Evolutionary conservation across 441 rosid genomes (phyloP).

Genomic region (Viola pubescens): DNA sequence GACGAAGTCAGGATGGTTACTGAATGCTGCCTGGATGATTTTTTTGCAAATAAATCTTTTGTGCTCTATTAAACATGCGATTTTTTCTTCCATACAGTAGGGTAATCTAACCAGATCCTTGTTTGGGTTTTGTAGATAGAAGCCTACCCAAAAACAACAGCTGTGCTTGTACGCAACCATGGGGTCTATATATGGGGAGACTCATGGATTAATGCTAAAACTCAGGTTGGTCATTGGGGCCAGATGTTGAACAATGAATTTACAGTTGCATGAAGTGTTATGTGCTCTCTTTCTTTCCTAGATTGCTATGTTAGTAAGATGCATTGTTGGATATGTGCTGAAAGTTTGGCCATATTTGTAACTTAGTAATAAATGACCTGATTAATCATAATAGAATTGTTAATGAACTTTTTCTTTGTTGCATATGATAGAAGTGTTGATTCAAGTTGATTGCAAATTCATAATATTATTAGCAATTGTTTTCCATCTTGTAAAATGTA

Average conservation of each 20-base stretch:
- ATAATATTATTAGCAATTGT: no score
- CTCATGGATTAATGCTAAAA: slow-evolving; percentile 97
- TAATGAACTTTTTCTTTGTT: not conserved
- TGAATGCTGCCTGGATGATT: not conserved
- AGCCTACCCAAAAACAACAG: slow-evolving; percentile 88
- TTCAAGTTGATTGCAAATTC: no score
- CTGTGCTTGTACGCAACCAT: slow-evolving; percentile 95
- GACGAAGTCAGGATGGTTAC: no score
- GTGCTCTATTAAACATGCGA: not conserved
- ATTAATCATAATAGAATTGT: not conserved
- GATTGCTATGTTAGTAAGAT: not conserved
- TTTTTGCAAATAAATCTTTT: not conserved
- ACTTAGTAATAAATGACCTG: not conserved
- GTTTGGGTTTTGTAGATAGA: slow-evolving; percentile 44
- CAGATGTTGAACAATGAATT: not conserved
- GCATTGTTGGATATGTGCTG: no score
- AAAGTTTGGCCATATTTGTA: not conserved
- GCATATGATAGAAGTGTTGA: no score
- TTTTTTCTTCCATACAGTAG: slow-evolving; percentile 6
- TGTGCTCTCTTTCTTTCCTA: not conserved
- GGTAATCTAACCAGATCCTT: not conserved
- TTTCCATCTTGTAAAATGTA: no score
- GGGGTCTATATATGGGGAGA: slow-evolving; percentile 96
- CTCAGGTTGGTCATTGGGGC: slow-evolving; percentile 56
- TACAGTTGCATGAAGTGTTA: not conserved